Evolutionary conservation across 2,329 filamentous ascomycete genomes (phyloP).

Genomic region (Penicillium sp.): DNA sequence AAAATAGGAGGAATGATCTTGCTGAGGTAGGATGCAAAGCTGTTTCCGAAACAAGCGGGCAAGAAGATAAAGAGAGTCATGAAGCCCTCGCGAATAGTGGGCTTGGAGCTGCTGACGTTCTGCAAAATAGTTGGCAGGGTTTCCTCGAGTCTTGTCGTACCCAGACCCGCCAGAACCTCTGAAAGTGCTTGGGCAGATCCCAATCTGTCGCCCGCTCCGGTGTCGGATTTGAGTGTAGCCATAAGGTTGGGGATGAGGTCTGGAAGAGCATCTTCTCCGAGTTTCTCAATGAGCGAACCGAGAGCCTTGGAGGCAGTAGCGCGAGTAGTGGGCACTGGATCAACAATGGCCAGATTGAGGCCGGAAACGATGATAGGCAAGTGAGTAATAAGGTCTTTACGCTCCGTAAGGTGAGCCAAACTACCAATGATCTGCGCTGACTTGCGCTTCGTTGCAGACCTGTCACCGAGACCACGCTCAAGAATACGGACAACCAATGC

Average conservation of each 20-base stretch:
- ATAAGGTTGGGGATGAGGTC: constrained; percentile 98
- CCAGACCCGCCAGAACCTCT: constrained; percentile 93
- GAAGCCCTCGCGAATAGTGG: constrained; percentile 93
- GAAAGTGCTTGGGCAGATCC: constrained; percentile 95
- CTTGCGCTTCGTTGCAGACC: constrained; percentile 95
- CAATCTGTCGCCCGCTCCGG: constrained; percentile 91
- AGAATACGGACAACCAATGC: constrained; percentile 94
- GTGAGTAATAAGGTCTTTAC: constrained; percentile 90
- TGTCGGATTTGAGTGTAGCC: constrained; percentile 96
- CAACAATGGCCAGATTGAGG: constrained; percentile 84
- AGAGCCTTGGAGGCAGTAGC: constrained; percentile 95
- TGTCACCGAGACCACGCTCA: constrained; percentile 86
- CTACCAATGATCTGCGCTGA: constrained; percentile 97
- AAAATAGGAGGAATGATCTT: constrained; percentile 96
- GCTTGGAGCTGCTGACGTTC: constrained; percentile 89
- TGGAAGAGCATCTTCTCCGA: constrained; percentile 93
- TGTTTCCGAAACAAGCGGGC: constrained; percentile 98
- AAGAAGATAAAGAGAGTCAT: constrained; percentile 99
- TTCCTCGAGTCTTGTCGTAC: constrained; percentile 90
- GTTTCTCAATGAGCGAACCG: constrained; percentile 95
- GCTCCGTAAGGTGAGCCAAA: constrained; percentile 93
- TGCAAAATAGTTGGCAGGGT: constrained; percentile 94
- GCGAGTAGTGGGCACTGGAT: constrained; percentile 93
- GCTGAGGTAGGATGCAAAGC: constrained; percentile 92
- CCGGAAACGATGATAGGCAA: constrained; percentile 91